phyloP scores from a whole-genome alignment of 1,139 yeast genomes.

The Kurtzmaniella quercitrusa region DNA sequence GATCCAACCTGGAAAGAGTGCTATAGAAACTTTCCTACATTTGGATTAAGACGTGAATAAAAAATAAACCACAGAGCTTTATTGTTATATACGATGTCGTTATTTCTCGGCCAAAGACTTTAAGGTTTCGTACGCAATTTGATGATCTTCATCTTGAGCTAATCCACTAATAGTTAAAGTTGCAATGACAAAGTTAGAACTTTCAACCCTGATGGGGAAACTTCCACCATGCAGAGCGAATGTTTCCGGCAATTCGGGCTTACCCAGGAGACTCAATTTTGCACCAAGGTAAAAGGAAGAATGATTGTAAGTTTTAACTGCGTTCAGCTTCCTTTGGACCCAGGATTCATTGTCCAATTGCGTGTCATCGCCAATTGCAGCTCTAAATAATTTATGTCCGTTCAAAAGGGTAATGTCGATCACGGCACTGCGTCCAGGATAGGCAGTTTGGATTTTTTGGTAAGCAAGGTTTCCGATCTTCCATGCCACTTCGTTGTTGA shows the following conservation, averaged over 20 bases:
- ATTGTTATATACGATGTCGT: neutral
- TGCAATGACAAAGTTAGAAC: constrained; percentile 45
- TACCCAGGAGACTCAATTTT: constrained; percentile 29
- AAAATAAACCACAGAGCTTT: neutral
- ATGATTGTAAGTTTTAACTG: constrained; percentile 49
- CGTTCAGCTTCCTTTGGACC: constrained; percentile 51
- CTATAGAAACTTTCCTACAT: no score
- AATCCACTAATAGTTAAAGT: constrained; percentile 60
- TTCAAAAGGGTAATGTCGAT: constrained; percentile 46
- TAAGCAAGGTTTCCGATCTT: constrained; percentile 32
- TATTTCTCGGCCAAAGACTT: neutral
- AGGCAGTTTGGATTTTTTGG: constrained; percentile 18
- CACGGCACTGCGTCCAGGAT: constrained; percentile 33
- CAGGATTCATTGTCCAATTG: constrained; percentile 54
- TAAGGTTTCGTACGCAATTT: neutral
- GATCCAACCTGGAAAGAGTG: no score
- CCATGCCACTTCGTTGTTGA: constrained; percentile 33
- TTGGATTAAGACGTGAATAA: no score
- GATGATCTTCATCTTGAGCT: constrained; percentile 45
- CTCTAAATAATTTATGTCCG: constrained; percentile 53
- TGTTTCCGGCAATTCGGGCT: constrained; percentile 32
- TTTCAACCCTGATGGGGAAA: constrained; percentile 47
- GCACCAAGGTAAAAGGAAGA: constrained; percentile 55
- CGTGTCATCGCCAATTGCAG: constrained; percentile 40
- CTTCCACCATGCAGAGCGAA: constrained; percentile 64